These are phyloP conservation scores for Arthrobotrys iridis DNA, from an alignment of 2,329 filamentous ascomycete genomes.

Conservation along the genomic window DNA sequence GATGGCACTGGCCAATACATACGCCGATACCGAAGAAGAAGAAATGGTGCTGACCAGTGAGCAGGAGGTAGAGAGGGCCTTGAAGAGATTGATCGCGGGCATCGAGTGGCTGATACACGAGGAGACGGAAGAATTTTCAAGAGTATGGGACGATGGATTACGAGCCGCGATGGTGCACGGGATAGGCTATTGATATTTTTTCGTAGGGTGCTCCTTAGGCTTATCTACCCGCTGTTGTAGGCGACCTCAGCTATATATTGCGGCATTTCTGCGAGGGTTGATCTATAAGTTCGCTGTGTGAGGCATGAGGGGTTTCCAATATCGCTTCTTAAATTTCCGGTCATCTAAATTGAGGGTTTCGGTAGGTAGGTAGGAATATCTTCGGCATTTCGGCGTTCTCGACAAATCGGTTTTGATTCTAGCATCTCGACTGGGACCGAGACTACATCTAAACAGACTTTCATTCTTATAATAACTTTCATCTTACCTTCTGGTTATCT, in stretches of 20 bases:
- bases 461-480: no score
- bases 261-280: no score
- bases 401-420: no score
- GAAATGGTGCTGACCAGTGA: constrained; percentile 47
- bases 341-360: background rate
- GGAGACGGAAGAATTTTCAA: constrained; percentile 42
- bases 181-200: constrained; percentile 25
- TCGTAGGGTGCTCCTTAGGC: background rate
- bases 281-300: no score
- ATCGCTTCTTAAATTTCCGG: no score
- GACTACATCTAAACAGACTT: no score
- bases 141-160: constrained; percentile 25
- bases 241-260: no score
- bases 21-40: constrained; percentile 47
- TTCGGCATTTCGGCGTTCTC: constrained; percentile 7
- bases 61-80: constrained; percentile 46
- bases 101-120: constrained; percentile 49
- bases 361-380: background rate
- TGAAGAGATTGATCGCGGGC: constrained; percentile 40
- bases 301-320: no score
- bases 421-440: no score
- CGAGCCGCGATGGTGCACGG: constrained; percentile 37
- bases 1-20: constrained; percentile 25
- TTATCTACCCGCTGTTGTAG: background rate
- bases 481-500: no score